Evolutionary conservation across 352 stramenopile species (phyloP).

Genomic region (Globisporangium ultimum): DNA sequence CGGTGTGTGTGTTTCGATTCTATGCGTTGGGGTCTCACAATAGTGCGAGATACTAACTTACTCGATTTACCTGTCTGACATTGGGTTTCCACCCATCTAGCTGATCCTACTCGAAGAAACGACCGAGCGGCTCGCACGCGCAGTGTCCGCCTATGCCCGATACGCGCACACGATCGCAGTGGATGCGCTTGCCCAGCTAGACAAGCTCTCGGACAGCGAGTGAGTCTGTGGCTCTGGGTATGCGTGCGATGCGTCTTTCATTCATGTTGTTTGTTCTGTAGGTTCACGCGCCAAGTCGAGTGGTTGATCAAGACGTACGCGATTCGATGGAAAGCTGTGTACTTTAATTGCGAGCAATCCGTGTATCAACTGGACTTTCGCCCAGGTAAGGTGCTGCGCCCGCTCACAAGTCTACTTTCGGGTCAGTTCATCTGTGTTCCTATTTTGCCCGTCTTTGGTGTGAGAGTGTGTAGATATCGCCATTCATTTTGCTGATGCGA

Average conservation of each 20-base stretch:
- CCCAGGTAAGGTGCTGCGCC: no score
- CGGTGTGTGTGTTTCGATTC: not conserved
- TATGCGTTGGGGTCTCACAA: not conserved
- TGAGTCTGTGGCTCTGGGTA: slow-evolving; percentile 5
- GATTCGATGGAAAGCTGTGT: slow-evolving; percentile 44
- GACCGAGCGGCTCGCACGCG: slow-evolving; percentile 29
- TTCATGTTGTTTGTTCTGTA: slow-evolving; percentile 8
- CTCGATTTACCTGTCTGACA: not conserved
- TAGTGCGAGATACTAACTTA: no score
- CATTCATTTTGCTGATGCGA: no score
- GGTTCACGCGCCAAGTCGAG: slow-evolving; percentile 28
- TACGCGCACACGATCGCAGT: slow-evolving; percentile 26
- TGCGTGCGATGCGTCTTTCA: no score
- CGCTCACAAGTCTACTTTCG: no score
- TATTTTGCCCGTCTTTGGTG: no score
- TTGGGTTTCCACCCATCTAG: slow-evolving; percentile 15
- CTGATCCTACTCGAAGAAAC: slow-evolving; percentile 36
- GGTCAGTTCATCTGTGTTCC: no score
- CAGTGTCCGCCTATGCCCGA: slow-evolving; percentile 32
- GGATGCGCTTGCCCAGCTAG: slow-evolving; percentile 6
- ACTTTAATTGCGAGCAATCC: slow-evolving; percentile 38
- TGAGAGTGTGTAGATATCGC: no score
- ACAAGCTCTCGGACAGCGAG: slow-evolving; percentile 15
- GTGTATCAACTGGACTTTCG: slow-evolving; percentile 50
- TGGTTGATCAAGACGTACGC: slow-evolving; percentile 40